phyloP scores from a whole-genome alignment of 495 filamentous ascomycete genomes.

The Penicillium lividum region DNA sequence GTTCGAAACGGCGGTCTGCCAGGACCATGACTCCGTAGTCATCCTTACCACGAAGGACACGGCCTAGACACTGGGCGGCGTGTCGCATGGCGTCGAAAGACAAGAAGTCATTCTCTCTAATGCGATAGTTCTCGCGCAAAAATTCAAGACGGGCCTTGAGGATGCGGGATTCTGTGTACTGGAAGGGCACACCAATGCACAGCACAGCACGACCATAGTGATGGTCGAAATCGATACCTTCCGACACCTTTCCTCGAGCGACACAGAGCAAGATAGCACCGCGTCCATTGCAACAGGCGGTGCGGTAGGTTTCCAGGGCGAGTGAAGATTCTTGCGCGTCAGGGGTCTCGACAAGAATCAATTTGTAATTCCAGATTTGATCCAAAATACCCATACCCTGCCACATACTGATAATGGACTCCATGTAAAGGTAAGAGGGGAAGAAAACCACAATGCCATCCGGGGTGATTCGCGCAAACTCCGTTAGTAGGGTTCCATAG shows the following conservation, averaged over 20 bases:
- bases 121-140: conserved; percentile 92
- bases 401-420: conserved; percentile 98
- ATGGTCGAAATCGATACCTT: conserved; percentile 99
- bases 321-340: conserved; percentile 96
- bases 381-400: conserved; percentile 97
- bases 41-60: conserved; percentile 94
- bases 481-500: conserved; percentile 88
- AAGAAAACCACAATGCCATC: conserved; percentile 99
- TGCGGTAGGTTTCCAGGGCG: conserved; percentile 94
- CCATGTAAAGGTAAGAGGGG: conserved; percentile 98
- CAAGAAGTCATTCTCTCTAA: conserved; percentile 95
- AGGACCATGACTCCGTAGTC: conserved; percentile 99
- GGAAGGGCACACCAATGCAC: conserved; percentile 96
- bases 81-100: conserved; percentile 99
- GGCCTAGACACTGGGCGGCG: conserved; percentile 93
- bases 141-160: conserved; percentile 96
- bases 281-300: conserved; percentile 93
- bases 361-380: conserved; percentile 98
- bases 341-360: conserved; percentile 96
- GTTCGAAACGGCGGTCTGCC: conserved; percentile 86
- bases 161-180: conserved; percentile 98
- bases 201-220: conserved; percentile 97
- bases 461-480: conserved; percentile 91
- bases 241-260: conserved; percentile 93
- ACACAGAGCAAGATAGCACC: conserved; percentile 93